phyloP scores from a whole-genome alignment of 176 grass and related monocot species.

The Melocanna baccifera region DNA sequence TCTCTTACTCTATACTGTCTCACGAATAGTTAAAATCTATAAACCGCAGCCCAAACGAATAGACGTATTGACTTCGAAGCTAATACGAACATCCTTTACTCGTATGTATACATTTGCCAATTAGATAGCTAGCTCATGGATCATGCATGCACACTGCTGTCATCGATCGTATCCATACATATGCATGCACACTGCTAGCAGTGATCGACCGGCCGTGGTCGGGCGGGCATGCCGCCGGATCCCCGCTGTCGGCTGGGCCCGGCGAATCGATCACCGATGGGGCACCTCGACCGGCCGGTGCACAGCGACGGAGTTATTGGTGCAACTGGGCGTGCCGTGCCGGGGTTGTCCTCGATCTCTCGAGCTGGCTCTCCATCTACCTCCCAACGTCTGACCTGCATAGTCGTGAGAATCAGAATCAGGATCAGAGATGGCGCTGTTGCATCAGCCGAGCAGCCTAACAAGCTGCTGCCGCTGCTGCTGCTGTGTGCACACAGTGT shows the following conservation, averaged over 20 bases:
- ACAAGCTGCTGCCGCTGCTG: background rate
- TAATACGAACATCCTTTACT: too few relatives aligned
- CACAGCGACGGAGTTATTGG: background rate
- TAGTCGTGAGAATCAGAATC: slow-evolving; percentile 49
- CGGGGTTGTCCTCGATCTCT: background rate
- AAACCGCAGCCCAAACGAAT: too few relatives aligned
- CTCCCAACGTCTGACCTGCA: background rate
- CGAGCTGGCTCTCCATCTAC: background rate
- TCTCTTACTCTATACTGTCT: too few relatives aligned
- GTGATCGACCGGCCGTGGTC: slow-evolving; percentile 11
- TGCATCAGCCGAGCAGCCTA: background rate
- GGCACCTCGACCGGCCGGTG: background rate
- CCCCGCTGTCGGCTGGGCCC: slow-evolving; percentile 14
- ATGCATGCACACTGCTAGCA: background rate
- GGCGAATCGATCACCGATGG: slow-evolving; percentile 31
- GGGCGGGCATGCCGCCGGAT: slow-evolving; percentile 10
- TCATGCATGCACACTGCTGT: background rate
- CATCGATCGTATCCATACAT: background rate
- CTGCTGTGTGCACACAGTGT: slow-evolving; percentile 27
- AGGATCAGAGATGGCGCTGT: slow-evolving; percentile 34
- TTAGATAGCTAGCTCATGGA: background rate
- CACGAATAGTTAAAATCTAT: too few relatives aligned
- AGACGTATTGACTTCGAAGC: too few relatives aligned
- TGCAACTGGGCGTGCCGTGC: background rate
- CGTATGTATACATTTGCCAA: too few relatives aligned